A percentile compares a stretch with the other conserved stretches of the same genome.
Conservation (phyloP, 345 rosid species). For the Salix dunnii region DNA sequence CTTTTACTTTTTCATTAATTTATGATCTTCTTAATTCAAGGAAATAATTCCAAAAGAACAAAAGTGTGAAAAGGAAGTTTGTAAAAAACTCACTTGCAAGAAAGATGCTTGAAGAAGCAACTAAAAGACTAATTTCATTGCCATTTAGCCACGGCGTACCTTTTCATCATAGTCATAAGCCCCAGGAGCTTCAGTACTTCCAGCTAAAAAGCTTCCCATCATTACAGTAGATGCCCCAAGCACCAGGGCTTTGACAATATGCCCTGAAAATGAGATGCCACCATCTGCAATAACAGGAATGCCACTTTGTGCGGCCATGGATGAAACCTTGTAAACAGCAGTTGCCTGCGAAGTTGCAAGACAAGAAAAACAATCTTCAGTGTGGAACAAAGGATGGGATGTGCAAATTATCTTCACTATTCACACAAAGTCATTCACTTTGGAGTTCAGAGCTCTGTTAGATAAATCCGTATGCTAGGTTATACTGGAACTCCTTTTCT, state of each 20-base stretch:
- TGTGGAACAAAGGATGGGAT: no score
- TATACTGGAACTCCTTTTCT: background rate
- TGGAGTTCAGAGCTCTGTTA: background rate
- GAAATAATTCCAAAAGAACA: background rate
- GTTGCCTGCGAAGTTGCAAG: slow-evolving; percentile 59
- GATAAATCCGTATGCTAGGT: background rate
- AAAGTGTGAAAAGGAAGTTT: background rate
- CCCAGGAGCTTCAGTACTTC: slow-evolving; percentile 92
- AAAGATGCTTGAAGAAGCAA: background rate
- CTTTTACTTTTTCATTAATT: background rate
- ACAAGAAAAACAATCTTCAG: background rate
- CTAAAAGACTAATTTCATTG: background rate
- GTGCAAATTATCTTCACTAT: background rate
- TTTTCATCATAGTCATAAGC: slow-evolving; percentile 37
- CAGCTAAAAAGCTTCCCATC: slow-evolving; percentile 97
- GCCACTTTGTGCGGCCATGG: slow-evolving; percentile 62
- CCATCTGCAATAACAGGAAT: slow-evolving; percentile 96
- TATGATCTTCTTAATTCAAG: background rate
- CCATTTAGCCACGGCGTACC: slow-evolving; percentile 33
- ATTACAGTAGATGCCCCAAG: slow-evolving; percentile 95
- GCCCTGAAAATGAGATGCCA: slow-evolving; percentile 92
- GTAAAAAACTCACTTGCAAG: background rate
- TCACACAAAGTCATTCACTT: background rate
- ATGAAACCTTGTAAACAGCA: slow-evolving; percentile 90
- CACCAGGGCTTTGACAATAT: slow-evolving; percentile 80